These are phyloP conservation scores for Blastobotrys elegans DNA, from an alignment of 1,139 yeast genomes.

Conservation along the genomic window DNA sequence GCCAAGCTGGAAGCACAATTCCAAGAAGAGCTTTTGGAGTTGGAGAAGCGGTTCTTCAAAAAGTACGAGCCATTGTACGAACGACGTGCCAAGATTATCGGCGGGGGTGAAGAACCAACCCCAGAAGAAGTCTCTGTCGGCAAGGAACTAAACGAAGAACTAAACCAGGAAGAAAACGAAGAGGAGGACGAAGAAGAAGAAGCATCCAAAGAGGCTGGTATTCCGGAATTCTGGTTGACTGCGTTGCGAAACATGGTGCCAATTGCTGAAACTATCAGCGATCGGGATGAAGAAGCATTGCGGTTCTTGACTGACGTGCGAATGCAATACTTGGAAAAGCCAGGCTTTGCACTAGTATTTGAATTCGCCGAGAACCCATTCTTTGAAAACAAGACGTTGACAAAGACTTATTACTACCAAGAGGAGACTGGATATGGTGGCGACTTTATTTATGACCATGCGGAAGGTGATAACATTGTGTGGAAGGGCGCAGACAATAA, in stretches of 20 bases:
- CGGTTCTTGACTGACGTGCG: slow-evolving; percentile 63
- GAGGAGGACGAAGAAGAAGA: slow-evolving; percentile 44
- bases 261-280: slow-evolving; percentile 80
- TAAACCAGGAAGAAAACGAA: slow-evolving; percentile 45
- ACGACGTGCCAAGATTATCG: slow-evolving; percentile 66
- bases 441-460: slow-evolving; percentile 94
- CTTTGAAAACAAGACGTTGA: slow-evolving; percentile 65
- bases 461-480: slow-evolving; percentile 81
- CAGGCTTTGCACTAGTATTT: slow-evolving; percentile 86
- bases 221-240: slow-evolving; percentile 96
- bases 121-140: slow-evolving; percentile 75
- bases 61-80: slow-evolving; percentile 75
- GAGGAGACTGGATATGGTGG: slow-evolving; percentile 93
- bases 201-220: slow-evolving; percentile 51
- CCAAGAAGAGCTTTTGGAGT: slow-evolving; percentile 79
- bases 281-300: slow-evolving; percentile 84
- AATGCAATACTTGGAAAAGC: slow-evolving; percentile 76
- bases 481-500: slow-evolving; percentile 81
- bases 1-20: slow-evolving; percentile 84
- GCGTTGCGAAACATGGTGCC: slow-evolving; percentile 84
- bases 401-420: slow-evolving; percentile 90
- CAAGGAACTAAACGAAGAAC: slow-evolving; percentile 50
- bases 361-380: slow-evolving; percentile 73
- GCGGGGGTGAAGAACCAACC: slow-evolving; percentile 74
- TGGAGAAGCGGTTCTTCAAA: slow-evolving; percentile 74